Percentiles rank a stretch among this genome's conserved stretches.
Conservation (phyloP, 73 alveolate genomes). For the Blepharisma japonicum region DNA sequence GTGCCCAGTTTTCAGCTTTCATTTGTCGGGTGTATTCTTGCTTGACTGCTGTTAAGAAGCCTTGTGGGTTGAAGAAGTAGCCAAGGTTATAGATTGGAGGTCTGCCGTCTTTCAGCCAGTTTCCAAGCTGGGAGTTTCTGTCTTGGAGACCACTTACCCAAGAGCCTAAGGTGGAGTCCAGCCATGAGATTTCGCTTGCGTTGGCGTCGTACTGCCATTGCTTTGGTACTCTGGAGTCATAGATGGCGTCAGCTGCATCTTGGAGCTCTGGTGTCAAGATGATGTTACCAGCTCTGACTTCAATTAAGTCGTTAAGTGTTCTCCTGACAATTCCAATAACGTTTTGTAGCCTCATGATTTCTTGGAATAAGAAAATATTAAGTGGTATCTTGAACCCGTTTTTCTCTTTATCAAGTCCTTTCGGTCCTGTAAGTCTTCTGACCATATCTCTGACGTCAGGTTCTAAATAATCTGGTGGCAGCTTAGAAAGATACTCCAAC, state of each 20-base stretch:
- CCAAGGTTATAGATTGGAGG: constrained; percentile 92
- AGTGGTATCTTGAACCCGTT: constrained; percentile 97
- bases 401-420: constrained; percentile 69
- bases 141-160: constrained; percentile 98
- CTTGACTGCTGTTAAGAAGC: constrained; percentile 98
- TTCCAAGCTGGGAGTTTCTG: constrained; percentile 92
- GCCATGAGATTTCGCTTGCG: constrained; percentile 99
- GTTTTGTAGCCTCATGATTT: constrained; percentile 88
- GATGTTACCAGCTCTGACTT: constrained; percentile 98
- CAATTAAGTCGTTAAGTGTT: constrained; percentile 84
- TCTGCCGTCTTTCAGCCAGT: constrained; percentile 94
- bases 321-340: constrained; percentile 87
- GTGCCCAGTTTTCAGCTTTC: constrained; percentile 73
- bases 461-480: constrained; percentile 94
- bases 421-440: constrained; percentile 74
- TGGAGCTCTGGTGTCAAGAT: constrained; percentile 99
- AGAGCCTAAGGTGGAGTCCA: constrained; percentile 93
- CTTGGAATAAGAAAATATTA: constrained; percentile 98
- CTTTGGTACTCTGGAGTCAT: constrained; percentile 93
- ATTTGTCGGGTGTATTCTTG: constrained; percentile 77
- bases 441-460: constrained; percentile 90
- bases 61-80: constrained; percentile 99
- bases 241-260: constrained; percentile 87
- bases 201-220: constrained; percentile 99
- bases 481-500: constrained; percentile 61